A percentile compares a stretch with the other conserved stretches of the same genome.
These are phyloP conservation scores for Cyclotella choctawhatcheeana DNA, from an alignment of 108 stramenopile genomes.

Conservation along the genomic window DNA sequence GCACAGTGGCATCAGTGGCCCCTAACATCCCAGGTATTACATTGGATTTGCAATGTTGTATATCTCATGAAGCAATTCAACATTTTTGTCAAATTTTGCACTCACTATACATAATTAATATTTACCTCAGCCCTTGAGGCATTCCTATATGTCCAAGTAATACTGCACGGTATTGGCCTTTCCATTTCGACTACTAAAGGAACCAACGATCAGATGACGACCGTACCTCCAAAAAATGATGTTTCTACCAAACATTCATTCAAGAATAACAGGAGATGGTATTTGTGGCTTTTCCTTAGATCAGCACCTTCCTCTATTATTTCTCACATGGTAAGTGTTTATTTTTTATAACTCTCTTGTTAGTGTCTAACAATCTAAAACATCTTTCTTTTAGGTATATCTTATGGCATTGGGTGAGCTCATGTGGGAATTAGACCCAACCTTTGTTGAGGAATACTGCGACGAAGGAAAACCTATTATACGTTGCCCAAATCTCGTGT, in stretches of 20 bases:
- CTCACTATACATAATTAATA: no score
- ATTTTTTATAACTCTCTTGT: no score
- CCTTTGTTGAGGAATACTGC: constrained; percentile 36
- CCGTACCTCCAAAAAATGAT: constrained; percentile 87
- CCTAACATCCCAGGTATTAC: no score
- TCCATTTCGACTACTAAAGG: constrained; percentile 68
- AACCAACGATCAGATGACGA: constrained; percentile 60
- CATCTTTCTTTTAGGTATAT: constrained; percentile 64
- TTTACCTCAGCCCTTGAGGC: constrained; percentile 64
- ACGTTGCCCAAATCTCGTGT: constrained; percentile 66
- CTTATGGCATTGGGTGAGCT: constrained; percentile 63
- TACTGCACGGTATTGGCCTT: constrained; percentile 73
- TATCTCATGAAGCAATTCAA: no score
- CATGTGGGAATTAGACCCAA: constrained; percentile 45
- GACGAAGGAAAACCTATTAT: constrained; percentile 34
- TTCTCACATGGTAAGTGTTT: no score
- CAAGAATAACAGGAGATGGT: constrained; percentile 58
- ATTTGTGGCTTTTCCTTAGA: constrained; percentile 52
- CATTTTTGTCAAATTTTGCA: no score
- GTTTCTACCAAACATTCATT: constrained; percentile 63
- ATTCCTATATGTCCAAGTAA: constrained; percentile 65
- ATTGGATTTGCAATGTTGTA: no score
- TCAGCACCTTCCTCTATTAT: constrained; percentile 63
- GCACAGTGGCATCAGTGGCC: constrained; percentile 66
- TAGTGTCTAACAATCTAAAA: no score